Evolutionary conservation across 352 stramenopile species (phyloP).

Genomic region (Pythium scleroteichum): DNA sequence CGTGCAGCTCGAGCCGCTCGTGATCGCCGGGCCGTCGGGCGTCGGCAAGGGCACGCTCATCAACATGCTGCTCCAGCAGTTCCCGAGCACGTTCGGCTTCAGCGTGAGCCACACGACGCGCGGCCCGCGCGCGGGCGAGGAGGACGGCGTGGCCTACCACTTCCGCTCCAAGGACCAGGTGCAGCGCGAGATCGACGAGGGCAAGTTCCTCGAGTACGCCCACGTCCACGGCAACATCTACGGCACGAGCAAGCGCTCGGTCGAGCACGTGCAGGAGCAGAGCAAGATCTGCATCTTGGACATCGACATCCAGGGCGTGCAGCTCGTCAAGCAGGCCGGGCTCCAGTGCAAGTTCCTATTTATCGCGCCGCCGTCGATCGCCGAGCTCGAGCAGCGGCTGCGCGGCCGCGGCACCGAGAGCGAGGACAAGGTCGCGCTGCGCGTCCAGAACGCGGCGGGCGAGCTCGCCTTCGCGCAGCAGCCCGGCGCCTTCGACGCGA

Average conservation of each 20-base stretch:
- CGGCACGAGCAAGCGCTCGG: constrained; percentile 92
- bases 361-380: constrained; percentile 95
- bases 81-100: constrained; percentile 92
- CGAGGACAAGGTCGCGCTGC: constrained; percentile 94
- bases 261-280: constrained; percentile 91
- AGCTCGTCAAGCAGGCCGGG: constrained; percentile 90
- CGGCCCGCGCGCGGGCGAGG: constrained; percentile 91
- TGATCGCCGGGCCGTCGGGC: constrained; percentile 90
- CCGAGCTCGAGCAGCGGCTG: constrained; percentile 93
- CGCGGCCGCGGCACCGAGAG: constrained; percentile 94
- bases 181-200: constrained; percentile 91
- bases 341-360: constrained; percentile 95
- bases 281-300: constrained; percentile 98
- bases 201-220: constrained; percentile 97
- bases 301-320: constrained; percentile 98
- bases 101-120: constrained; percentile 98
- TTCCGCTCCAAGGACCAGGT: constrained; percentile 94
- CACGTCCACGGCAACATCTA: constrained; percentile 98
- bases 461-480: constrained; percentile 92
- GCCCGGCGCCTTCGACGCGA: constrained; percentile 85
- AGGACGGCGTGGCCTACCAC: constrained; percentile 97
- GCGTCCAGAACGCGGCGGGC: constrained; percentile 91
- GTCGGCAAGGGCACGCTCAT: constrained; percentile 97
- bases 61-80: constrained; percentile 87
- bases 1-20: constrained; percentile 71